Evolutionary conservation across 129 eudicot species (phyloP), one percentile per base, ranked within the genome.

Genomic region (Artemisia annua): DNA sequence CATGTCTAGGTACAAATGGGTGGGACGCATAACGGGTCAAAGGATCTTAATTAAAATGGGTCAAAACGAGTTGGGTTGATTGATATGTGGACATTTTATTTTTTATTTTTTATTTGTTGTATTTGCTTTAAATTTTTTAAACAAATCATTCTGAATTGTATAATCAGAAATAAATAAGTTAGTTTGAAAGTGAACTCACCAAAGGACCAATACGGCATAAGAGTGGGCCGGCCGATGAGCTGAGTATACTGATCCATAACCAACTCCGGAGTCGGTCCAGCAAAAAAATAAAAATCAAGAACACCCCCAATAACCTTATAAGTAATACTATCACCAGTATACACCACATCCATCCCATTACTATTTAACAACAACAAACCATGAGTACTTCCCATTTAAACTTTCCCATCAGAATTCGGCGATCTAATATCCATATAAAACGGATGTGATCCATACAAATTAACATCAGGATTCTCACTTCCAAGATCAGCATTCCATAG

Each of bases 141-240:
- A n/a, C n/a, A n/a, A n/a, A n/a, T n/a, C n/a, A n/a, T n/a, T n/a
- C n/a, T n/a, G n/a, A n/a, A n/a, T n/a, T 24, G 2, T 24, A 24
- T 24, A 24, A 24, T 24, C 26, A 24, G 26, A 24, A 24, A 24
- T 24, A 11, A 39, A 39, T 4, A 26, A 72, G 39, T 50, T 63
- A 63, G 35, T 1, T 1, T 5, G 44, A 17, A 50, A 75, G 8
- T 11, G 32, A 50, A 77, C 88, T 83, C 62, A 89, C 96, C 96
- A 17, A 92, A 92, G 59, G 98, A 80, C 98, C 98, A 92, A 60
- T 92, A 92, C 10, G 98, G 98, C 95, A 92, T 79, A 17, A 90
- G 87, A 49, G 87, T 82, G 11, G 98, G 98, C 20, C 95, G 82
- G 16, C 98, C 98, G 30, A 89, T 85, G 48, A 92, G 74, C 69